Percentiles rank a stretch among this genome's conserved stretches.
Evolutionary conservation across 2,329 filamentous ascomycete genomes (phyloP).

Genomic region (Fusarium sp.): DNA sequence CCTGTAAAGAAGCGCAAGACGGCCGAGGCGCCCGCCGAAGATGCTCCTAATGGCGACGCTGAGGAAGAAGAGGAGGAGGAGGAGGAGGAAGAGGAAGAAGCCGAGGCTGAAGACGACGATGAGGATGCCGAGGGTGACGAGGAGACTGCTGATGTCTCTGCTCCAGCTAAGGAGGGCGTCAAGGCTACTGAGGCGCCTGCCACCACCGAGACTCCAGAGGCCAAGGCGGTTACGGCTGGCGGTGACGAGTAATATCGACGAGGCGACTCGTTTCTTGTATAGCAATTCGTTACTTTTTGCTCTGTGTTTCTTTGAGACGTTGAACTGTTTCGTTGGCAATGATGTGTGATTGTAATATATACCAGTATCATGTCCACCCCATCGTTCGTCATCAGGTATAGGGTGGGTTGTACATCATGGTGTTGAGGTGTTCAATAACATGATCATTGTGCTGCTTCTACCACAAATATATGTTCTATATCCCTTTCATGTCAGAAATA

Average conservation of each 20-base stretch:
- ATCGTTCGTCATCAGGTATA: neutral
- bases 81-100: constrained; percentile 51
- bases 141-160: constrained; percentile 44
- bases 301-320: neutral
- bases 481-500: neutral
- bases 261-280: constrained; percentile 21
- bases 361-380: neutral
- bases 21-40: constrained; percentile 51
- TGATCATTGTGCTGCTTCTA: neutral
- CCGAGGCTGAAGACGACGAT: constrained; percentile 48
- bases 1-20: constrained; percentile 70
- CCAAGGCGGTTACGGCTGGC: constrained; percentile 51
- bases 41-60: constrained; percentile 55
- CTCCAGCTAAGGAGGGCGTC: constrained; percentile 44
- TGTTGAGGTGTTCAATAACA: constrained; percentile 1
- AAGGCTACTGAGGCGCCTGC: constrained; percentile 43
- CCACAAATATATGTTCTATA: neutral
- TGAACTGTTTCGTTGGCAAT: neutral
- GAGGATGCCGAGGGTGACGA: constrained; percentile 50
- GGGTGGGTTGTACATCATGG: neutral
- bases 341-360: neutral
- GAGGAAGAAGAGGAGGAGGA: constrained; percentile 56
- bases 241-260: constrained; percentile 47
- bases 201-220: constrained; percentile 48
- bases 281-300: constrained; percentile 26